phyloP scores from a whole-genome alignment of 805 yeast genomes.

The Cyberlindnera misumaiensis region DNA sequence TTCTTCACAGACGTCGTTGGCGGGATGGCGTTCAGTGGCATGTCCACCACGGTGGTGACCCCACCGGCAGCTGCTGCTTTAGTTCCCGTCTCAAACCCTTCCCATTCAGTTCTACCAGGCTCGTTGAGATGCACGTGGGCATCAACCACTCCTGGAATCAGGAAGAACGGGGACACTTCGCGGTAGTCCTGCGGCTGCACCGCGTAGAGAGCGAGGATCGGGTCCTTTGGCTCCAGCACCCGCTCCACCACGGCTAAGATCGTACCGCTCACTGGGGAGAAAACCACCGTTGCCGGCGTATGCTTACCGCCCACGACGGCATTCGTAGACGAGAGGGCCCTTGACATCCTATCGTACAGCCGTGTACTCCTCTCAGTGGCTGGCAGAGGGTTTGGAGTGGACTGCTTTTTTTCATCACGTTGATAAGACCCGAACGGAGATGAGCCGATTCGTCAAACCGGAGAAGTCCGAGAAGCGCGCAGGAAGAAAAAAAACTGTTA shows the following conservation, averaged over 20 bases:
- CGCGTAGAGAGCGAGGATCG: constrained; percentile 34
- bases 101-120: constrained; percentile 99
- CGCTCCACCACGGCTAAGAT: constrained; percentile 45
- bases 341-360: constrained; percentile 12
- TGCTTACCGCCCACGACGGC: constrained; percentile 45
- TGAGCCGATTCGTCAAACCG: too few relatives aligned
- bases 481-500: too few relatives aligned
- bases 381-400: not conserved
- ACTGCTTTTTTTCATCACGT: too few relatives aligned
- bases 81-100: constrained; percentile 95
- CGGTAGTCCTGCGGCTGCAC: constrained; percentile 37
- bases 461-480: too few relatives aligned
- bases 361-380: not conserved
- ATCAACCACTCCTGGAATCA: constrained; percentile 89
- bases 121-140: constrained; percentile 93
- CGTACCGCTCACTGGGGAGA: constrained; percentile 48
- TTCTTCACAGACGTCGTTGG: constrained; percentile 85
- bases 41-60: constrained; percentile 90
- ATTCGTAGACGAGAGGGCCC: constrained; percentile 54
- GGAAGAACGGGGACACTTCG: constrained; percentile 53
- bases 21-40: constrained; percentile 95
- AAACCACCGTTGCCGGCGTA: constrained; percentile 59
- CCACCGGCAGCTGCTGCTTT: constrained; percentile 94
- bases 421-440: too few relatives aligned
- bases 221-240: constrained; percentile 33